Evolutionary conservation across 441 rosid species (phyloP), one percentile per base, ranked within the genome.

Genomic region (Aleurites moluccanus): DNA sequence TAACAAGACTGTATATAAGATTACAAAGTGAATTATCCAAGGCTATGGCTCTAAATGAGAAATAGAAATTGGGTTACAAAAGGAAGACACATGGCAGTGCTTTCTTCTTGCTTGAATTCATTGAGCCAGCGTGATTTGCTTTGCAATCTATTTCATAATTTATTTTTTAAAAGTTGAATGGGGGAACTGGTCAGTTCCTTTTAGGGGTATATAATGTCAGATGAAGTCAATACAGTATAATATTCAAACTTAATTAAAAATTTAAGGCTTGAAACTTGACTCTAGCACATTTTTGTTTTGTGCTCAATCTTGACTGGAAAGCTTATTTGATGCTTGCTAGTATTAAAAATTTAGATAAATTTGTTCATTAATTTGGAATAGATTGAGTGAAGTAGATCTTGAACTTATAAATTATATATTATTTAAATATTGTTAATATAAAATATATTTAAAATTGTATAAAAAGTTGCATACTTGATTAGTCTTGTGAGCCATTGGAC

Each of bases 41-140:
- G 25, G 23, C 60, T 45, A 4, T 15, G 35, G 44, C 67, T 25
- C 55, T 18, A 45, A 7, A 72, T 40, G 33, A 73, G 15, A 50
- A 49, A 73, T 21, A 64, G 63, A 53, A 18, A 21, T 4, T 47
- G 55, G 42, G 45, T 66, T 14, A 13, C 49, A 53, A 38, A 45
- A 53, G n/a, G 20, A 64, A 55, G 27, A 30, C 2, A 18, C 13
- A 28, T 11, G 4, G 0, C 52, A 49, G 21, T 45, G 14, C 33
- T 49, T n/a, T 33, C 20, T 63, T 38, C 55, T 57, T 2, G 15
- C 59, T 49, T 49, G 44, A 28, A 23, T 4, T 63, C 23, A 9
- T 38, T 50, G 13, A 73, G 66, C 30, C 9, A 20, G 63, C 55
- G 28, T 50, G 10, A 44, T 73, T 42, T 73, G 11, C 33, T 74